phyloP scores from a whole-genome alignment of 345 rosid genomes.

The Erucastrum elatum region DNA sequence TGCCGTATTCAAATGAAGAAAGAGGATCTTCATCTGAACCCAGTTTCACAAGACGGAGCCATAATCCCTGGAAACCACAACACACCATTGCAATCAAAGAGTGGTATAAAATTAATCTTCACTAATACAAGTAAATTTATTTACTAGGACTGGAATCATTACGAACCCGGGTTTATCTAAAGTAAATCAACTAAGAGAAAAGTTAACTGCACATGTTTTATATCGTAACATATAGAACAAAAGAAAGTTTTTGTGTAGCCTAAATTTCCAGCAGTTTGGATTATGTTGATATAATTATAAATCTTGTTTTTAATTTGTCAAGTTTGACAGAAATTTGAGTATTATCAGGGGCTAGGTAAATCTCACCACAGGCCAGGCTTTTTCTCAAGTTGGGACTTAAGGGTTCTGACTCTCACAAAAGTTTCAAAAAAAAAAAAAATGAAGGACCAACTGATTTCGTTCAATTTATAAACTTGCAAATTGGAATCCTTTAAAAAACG shows the following conservation, averaged over 20 bases:
- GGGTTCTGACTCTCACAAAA: conserved; percentile 17
- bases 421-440: neutral
- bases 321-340: conserved; percentile 19
- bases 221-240: neutral
- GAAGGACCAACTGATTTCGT: neutral
- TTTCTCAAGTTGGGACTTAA: neutral
- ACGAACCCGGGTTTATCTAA: neutral
- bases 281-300: neutral
- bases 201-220: neutral
- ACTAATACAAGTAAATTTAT: neutral
- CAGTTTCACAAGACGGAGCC: conserved; percentile 90
- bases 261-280: conserved; percentile 1
- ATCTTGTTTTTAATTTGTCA: neutral
- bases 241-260: neutral
- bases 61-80: conserved; percentile 68
- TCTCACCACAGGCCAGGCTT: neutral
- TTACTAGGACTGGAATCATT: conserved; percentile 13
- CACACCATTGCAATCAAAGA: conserved; percentile 21
- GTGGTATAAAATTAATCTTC: conserved; percentile 16
- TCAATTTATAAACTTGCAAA: conserved; percentile 19
- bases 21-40: conserved; percentile 95
- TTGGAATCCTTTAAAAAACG: no score
- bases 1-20: conserved; percentile 84
- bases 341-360: neutral
- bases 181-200: neutral